These are phyloP conservation scores for Carpediemonas membranifera DNA, from an alignment of 78 protist species.

Conservation along the genomic window DNA sequence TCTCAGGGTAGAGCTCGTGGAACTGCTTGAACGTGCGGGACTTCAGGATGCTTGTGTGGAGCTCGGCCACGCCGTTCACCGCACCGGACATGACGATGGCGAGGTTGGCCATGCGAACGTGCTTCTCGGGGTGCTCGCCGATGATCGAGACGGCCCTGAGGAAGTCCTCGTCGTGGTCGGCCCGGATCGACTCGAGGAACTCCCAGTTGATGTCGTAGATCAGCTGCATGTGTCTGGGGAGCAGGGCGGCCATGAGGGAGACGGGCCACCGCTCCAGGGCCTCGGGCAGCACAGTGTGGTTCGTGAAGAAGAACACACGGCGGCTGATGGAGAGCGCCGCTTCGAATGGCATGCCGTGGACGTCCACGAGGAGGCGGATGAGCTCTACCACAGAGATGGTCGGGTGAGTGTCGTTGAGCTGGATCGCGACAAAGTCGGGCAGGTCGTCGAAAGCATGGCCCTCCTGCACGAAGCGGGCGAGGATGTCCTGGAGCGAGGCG, in stretches of 20 bases:
- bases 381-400: conserved; percentile 60
- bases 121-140: conserved; percentile 59
- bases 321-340: conserved; percentile 69
- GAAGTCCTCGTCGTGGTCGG: conserved; percentile 45
- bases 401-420: conserved; percentile 93
- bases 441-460: conserved; percentile 12
- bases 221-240: conserved; percentile 86
- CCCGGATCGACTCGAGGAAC: conserved; percentile 44
- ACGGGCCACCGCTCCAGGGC: conserved; percentile 92
- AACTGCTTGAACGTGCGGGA: conserved; percentile 40
- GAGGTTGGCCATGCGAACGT: conserved; percentile 75
- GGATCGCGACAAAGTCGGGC: conserved; percentile 62
- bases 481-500: conserved; percentile 80
- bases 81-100: conserved; percentile 68
- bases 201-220: conserved; percentile 78
- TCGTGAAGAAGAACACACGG: conserved; percentile 69
- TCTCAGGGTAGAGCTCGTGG: conserved; percentile 54
- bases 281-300: conserved; percentile 92
- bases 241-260: conserved; percentile 48
- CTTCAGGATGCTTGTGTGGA: conserved; percentile 78
- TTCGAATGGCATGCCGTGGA: conserved; percentile 56
- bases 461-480: background rate
- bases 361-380: conserved; percentile 73
- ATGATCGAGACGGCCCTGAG: conserved; percentile 59
- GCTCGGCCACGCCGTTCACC: conserved; percentile 88